Base-by-base conservation (phyloP, 176 grass and related monocot species). In the Juncus inflexus region DNA sequence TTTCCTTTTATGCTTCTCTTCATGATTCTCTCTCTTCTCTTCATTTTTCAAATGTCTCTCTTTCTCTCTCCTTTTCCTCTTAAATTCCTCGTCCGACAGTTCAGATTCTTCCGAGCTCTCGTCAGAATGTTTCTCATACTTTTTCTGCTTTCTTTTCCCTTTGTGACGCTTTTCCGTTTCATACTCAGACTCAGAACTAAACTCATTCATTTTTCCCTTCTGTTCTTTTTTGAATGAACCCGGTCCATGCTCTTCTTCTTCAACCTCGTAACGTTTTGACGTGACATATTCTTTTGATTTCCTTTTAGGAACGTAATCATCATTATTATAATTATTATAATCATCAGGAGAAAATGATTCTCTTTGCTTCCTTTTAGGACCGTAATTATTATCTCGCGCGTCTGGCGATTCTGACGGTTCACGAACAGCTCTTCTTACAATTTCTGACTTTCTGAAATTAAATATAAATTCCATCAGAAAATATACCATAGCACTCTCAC, bases 21-120 rank as follows among this genome's bases (percentile, higher is more conserved):
- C 80, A 70, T 84, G 83, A 28, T 77, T 86, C 52, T 58, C 72
- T 6, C 80, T 86, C n/a, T 62, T 94, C 73, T 99, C 95, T 65
- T 99, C 89, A 60, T 92, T 99, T 52, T 81, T 74, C 9, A 92
- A 54, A 9, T 52, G 66, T 58, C 61, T 81, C 78, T 80, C 89
- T 60, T 90, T 85, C 74, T 90, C 89, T 50, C 86, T 89, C 75
- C 75, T 89, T 72, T 67, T 86, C 62, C 41, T 84, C 85, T 79
- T 99, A 12, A 67, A 59, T 12, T 77, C 88, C 70, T 83, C 83
- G 40, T 59, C 82, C 80, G 91, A 85, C 59, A 50, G 37, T 1
- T 75, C 81, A 67, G 81, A 77, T 70, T 83, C 83, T 51, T 86
- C 86, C 10, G 78, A 90, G 59, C 55, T 86, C 56, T 74, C 79